Base-by-base conservation (phyloP, 1,284 basidiomycete genomes). In the Ceratobasidium sp. region DNA sequence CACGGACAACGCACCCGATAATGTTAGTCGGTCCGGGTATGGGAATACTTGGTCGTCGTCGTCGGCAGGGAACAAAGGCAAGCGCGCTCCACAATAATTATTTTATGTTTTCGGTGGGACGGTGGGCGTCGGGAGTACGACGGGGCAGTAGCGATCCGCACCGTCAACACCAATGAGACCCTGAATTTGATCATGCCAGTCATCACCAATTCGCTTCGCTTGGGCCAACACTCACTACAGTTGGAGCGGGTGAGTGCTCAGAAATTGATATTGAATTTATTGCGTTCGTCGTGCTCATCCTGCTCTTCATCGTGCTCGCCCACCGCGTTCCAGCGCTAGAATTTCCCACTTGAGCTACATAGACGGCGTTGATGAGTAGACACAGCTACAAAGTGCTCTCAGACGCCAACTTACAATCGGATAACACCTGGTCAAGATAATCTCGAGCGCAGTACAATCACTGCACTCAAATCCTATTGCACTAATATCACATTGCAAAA, bases 141-240 rank as follows among this genome's bases (percentile, higher is more conserved):
- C 64, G 64, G 40, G 57, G 25, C 29, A 7, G 19, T 43, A 37
- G 49, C 64, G 64, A 66, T 66, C 64, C 64, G 43, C 64, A 64
- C 37, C 40, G 29, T 52, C 64, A 66, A 66, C 64, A 51, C 44
- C 32, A 43, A 66, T 66, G 9, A 43, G 43, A 49, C 64, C 64
- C 64, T 66, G 64, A 66, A 66, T 66, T 66, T 43, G 40, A 66
- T 51, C 25, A 11, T 51, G 64, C 44, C 44, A 49, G 25, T 52
- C 64, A 66, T 32, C 43, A 22, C 32, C 15, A n/a, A 8, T 43
- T n/a, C 34, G 8, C 19, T 34, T 32, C 13, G 8, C 59, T 22
- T 37, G 19, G 34, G 37, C 37, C 59, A 37, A n/a, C 9, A 62
- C 59, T 49, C 46, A 49, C 46, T n/a, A n/a, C n/a, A n/a, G n/a